These are phyloP conservation scores for Aegilops bicornis DNA, from an alignment of 176 grass and related monocot genomes.

Conservation along the genomic window DNA sequence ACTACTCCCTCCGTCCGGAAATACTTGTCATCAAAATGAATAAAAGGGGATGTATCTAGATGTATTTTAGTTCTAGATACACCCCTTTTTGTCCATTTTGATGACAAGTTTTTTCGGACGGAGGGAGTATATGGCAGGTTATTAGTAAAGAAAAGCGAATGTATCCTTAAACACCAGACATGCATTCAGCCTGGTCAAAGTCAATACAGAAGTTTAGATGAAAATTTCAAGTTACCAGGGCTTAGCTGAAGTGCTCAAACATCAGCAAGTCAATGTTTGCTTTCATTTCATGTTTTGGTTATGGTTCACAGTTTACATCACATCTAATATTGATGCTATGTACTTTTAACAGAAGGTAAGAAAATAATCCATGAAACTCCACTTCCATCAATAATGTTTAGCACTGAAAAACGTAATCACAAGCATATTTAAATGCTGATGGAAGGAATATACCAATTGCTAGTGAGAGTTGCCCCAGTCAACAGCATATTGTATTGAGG, in stretches of 20 bases:
- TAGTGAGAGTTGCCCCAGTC: constrained; percentile 92
- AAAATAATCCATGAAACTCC: not conserved
- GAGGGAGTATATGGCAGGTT: too few relatives aligned
- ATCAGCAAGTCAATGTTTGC: not conserved
- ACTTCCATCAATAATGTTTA: constrained; percentile 15
- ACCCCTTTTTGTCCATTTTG: too few relatives aligned
- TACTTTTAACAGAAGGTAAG: not conserved
- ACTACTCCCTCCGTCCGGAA: too few relatives aligned
- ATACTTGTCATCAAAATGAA: too few relatives aligned
- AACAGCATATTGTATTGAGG: constrained; percentile 84
- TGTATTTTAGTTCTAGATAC: too few relatives aligned
- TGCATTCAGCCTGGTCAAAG: not conserved
- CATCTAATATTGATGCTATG: not conserved
- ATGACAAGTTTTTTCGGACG: too few relatives aligned
- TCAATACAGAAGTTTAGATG: not conserved
- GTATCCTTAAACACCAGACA: not conserved
- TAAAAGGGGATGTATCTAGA: too few relatives aligned
- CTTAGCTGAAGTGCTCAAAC: not conserved
- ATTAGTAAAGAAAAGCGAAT: not conserved
- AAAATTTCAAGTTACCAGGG: not conserved
- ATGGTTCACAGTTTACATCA: not conserved
- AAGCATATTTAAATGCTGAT: constrained; percentile 6
- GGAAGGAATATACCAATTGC: constrained; percentile 46
- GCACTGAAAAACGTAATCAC: not conserved
- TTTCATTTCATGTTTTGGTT: not conserved